Evolutionary conservation across 2,329 filamentous ascomycete species (phyloP).

Genomic region (Talaromyces sp.): DNA sequence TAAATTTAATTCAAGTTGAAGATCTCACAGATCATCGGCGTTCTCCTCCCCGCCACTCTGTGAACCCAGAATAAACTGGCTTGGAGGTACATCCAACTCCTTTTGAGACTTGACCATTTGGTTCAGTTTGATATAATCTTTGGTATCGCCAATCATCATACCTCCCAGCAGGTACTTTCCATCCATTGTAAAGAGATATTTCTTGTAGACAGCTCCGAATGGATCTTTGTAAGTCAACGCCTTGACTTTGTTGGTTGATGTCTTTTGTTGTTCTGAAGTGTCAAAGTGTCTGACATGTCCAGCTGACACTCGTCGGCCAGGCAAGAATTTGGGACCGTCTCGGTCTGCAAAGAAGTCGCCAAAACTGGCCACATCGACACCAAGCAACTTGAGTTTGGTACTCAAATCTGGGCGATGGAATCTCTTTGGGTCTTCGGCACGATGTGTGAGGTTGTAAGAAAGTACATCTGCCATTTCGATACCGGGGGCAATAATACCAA

Average conservation of each 20-base stretch:
- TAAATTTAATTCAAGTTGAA: background rate
- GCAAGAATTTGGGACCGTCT: constrained; percentile 75
- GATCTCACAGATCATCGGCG: constrained; percentile 64
- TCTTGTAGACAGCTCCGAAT: constrained; percentile 86
- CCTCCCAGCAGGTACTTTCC: constrained; percentile 89
- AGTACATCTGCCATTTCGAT: constrained; percentile 92
- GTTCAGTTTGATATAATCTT: constrained; percentile 84
- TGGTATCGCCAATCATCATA: constrained; percentile 95
- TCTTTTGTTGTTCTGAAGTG: constrained; percentile 31
- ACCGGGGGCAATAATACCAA: constrained; percentile 82
- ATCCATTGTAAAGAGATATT: constrained; percentile 85
- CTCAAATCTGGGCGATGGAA: constrained; percentile 85
- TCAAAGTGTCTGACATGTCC: constrained; percentile 39
- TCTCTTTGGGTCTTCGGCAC: constrained; percentile 62
- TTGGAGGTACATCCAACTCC: constrained; percentile 70
- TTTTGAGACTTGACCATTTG: constrained; percentile 84
- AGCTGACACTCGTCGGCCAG: constrained; percentile 48
- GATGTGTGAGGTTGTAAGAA: constrained; percentile 84
- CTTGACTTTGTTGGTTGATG: constrained; percentile 56
- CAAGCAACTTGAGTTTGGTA: constrained; percentile 85
- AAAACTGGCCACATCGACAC: constrained; percentile 88
- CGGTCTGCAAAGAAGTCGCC: constrained; percentile 90
- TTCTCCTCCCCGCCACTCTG: constrained; percentile 70
- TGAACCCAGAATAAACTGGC: constrained; percentile 78
- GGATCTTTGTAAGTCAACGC: constrained; percentile 85